A percentile compares a stretch with the other conserved stretches of the same genome.
These are phyloP conservation scores for Tolypocladium capitatum DNA, from an alignment of 2,329 filamentous ascomycete species.

Conservation along the genomic window DNA sequence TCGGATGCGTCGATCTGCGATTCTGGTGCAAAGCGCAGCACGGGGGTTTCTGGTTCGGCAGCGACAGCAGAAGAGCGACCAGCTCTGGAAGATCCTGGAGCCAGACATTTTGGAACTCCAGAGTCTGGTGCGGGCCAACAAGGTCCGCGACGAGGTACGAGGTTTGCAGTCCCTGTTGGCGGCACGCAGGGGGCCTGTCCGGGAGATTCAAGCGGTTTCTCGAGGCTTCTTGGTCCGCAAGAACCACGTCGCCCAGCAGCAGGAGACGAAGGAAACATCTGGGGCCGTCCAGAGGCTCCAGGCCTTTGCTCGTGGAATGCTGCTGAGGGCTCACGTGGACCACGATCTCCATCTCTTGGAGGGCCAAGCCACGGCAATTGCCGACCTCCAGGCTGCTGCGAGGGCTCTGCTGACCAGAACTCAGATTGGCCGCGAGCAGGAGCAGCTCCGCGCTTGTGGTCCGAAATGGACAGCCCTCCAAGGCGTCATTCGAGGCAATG, in stretches of 20 bases:
- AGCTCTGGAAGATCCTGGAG: conserved; percentile 58
- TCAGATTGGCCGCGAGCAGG: conserved; percentile 35
- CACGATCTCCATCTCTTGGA: conserved; percentile 40
- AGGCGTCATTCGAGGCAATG: conserved; percentile 30
- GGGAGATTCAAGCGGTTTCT: conserved; percentile 51
- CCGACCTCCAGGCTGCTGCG: conserved; percentile 50
- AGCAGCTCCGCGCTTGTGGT: conserved; percentile 35
- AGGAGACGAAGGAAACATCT: conserved; percentile 38
- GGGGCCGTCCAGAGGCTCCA: conserved; percentile 47
- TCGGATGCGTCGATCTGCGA: conserved; percentile 69
- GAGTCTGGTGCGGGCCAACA: conserved; percentile 61
- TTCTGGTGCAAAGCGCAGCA: conserved; percentile 63
- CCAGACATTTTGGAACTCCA: conserved; percentile 66
- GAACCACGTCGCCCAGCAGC: conserved; percentile 39
- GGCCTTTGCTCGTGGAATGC: conserved; percentile 52
- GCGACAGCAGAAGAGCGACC: conserved; percentile 46
- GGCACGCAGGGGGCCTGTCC: conserved; percentile 48
- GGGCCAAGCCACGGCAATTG: conserved; percentile 34
- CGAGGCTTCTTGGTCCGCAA: conserved; percentile 54
- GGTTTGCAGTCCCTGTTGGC: conserved; percentile 45
- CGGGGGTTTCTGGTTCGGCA: conserved; percentile 64
- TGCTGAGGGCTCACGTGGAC: conserved; percentile 44
- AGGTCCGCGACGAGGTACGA: conserved; percentile 45
- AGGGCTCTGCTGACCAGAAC: conserved; percentile 48
- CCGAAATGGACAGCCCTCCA: conserved; percentile 35